Conservation (phyloP, 306 rosid species). For the Quercus alba region DNA sequence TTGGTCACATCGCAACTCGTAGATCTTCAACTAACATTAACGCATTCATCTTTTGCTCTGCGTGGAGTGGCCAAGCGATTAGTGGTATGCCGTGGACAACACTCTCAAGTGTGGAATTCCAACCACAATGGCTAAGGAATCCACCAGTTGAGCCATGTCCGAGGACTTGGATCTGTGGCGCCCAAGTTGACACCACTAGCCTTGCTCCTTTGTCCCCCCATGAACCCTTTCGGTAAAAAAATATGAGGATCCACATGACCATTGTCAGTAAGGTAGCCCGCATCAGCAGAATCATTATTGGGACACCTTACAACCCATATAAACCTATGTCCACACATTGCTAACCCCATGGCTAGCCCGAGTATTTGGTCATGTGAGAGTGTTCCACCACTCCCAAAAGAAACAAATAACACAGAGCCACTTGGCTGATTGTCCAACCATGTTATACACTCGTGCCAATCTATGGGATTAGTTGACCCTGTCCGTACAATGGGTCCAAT, state of each 20-base stretch:
- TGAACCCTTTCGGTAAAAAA: conserved; percentile 8
- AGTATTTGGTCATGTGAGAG: conserved; percentile 24
- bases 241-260: not conserved
- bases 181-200: conserved; percentile 24
- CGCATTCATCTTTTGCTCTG: conserved; percentile 31
- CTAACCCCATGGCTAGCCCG: conserved; percentile 27
- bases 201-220: conserved; percentile 22
- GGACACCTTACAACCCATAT: conserved; percentile 26
- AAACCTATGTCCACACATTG: not conserved
- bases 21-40: conserved; percentile 3
- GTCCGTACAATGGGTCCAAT: conserved; percentile 36
- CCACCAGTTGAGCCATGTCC: conserved; percentile 13
- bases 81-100: conserved; percentile 19
- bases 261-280: not conserved
- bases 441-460: conserved; percentile 7
- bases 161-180: conserved; percentile 22
- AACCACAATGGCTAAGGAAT: conserved; percentile 26
- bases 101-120: conserved; percentile 25
- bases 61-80: conserved; percentile 22
- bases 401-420: conserved; percentile 1
- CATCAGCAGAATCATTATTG: conserved; percentile 1
- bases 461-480: not conserved
- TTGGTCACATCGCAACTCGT: conserved; percentile 23
- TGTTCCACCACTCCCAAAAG: conserved; percentile 37
- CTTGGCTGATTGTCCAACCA: conserved; percentile 25